Evolutionary conservation across 768 basidiomycete species (phyloP).

Genomic region (Lyophyllum decastes): DNA sequence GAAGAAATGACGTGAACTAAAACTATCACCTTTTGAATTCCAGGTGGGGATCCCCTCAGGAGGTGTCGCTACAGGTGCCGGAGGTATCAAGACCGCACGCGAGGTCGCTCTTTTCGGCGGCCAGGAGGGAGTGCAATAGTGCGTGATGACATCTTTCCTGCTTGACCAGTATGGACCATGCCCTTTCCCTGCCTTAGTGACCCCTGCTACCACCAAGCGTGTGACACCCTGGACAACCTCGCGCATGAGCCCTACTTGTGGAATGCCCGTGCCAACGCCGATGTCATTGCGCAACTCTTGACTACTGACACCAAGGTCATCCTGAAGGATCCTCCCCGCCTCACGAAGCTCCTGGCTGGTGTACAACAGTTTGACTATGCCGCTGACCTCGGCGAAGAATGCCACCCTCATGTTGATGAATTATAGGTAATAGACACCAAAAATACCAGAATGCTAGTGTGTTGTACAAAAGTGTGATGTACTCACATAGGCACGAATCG

Average conservation of each 20-base stretch:
- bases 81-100: conserved; percentile 28
- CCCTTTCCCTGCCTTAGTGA: conserved; percentile 14
- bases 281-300: conserved; percentile 8
- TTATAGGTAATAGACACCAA: background rate
- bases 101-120: conserved; percentile 26
- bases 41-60: conserved; percentile 29
- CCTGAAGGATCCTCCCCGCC: conserved; percentile 9
- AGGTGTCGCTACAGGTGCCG: conserved; percentile 31
- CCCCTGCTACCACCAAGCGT: conserved; percentile 29
- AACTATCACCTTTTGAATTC: background rate
- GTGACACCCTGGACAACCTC: conserved; percentile 29
- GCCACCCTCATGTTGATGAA: conserved; percentile 5
- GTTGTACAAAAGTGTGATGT: background rate
- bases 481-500: background rate
- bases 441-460: background rate
- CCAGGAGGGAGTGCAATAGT: conserved; percentile 27
- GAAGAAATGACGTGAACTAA: background rate
- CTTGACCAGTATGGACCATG: background rate
- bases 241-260: conserved; percentile 5
- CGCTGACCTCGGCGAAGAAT: conserved; percentile 3
- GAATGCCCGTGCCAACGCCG: conserved; percentile 8
- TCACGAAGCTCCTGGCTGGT: background rate
- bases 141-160: background rate
- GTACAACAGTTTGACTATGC: conserved; percentile 4
- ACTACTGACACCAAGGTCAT: conserved; percentile 9